Percentiles rank a stretch among this genome's conserved stretches.
These are phyloP conservation scores for Noccaea bulbosa DNA, from an alignment of 345 rosid genomes.

Conservation along the genomic window DNA sequence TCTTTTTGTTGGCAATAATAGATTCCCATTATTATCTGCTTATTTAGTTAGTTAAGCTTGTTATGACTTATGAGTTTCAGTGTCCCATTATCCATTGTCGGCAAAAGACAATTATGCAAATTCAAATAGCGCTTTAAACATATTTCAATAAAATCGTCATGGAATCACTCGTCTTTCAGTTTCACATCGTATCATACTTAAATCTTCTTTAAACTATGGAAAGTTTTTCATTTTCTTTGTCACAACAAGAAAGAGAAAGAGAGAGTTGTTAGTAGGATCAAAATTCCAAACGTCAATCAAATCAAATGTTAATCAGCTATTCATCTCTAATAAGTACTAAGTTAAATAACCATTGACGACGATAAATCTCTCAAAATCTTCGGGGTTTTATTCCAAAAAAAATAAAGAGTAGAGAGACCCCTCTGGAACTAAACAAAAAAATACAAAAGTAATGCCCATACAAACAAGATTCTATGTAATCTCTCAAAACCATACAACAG, in stretches of 20 bases:
- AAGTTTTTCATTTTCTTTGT: too few relatives aligned
- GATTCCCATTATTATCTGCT: slow-evolving; percentile 23
- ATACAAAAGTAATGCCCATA: slow-evolving; percentile 12
- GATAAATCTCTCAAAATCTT: slow-evolving; percentile 24
- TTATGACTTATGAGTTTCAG: not conserved
- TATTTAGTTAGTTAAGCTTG: not conserved
- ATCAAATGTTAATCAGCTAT: not conserved
- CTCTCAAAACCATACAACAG: slow-evolving; percentile 38
- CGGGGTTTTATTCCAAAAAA: slow-evolving; percentile 20
- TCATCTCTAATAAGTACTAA: not conserved
- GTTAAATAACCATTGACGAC: slow-evolving; percentile 1
- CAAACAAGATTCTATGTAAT: slow-evolving; percentile 39
- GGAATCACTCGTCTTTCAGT: not conserved
- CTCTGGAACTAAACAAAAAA: not conserved
- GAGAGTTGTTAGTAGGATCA: not conserved
- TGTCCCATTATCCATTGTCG: slow-evolving; percentile 2
- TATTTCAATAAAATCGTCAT: not conserved
- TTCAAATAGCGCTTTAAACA: not conserved
- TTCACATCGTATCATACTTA: not conserved
- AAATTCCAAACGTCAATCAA: not conserved
- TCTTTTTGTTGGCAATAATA: slow-evolving; percentile 3
- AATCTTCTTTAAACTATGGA: not conserved
- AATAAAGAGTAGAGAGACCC: slow-evolving; percentile 21
- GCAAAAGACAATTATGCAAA: not conserved
- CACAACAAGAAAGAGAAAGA: not conserved